Evolutionary conservation across 2,329 filamentous ascomycete genomes (phyloP).

Genomic region (Fusarium euwallaceae): DNA sequence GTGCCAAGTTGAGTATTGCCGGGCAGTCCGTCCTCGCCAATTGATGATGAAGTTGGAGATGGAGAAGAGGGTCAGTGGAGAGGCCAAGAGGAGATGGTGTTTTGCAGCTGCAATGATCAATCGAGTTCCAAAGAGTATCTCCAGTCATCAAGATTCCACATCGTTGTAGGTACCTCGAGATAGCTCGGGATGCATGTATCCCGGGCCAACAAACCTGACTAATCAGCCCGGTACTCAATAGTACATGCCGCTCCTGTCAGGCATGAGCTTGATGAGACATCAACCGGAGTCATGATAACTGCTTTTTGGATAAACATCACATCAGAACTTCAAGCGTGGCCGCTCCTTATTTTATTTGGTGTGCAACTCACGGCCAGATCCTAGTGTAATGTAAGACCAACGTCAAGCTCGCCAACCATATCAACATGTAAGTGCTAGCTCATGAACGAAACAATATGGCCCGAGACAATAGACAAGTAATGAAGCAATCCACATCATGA

Average conservation of each 20-base stretch:
- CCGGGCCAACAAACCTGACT: too few relatives aligned
- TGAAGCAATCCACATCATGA: not conserved
- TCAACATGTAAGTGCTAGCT: not conserved
- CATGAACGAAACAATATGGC: not conserved
- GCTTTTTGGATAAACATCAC: not conserved
- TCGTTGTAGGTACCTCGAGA: not conserved
- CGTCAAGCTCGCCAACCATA: not conserved
- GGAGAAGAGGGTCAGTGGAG: conserved; percentile 30
- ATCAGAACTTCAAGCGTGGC: not conserved
- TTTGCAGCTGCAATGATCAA: conserved; percentile 19
- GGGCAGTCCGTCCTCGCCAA: conserved; percentile 37
- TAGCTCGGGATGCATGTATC: not conserved
- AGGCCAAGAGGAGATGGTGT: conserved; percentile 19
- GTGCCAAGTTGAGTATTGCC: conserved; percentile 40
- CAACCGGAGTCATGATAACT: not conserved
- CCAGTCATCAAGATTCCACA: not conserved
- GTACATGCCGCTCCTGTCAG: not conserved
- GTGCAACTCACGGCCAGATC: not conserved
- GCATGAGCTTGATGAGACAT: not conserved
- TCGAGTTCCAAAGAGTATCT: not conserved
- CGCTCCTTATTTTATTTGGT: not conserved
- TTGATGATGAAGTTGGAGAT: conserved; percentile 23
- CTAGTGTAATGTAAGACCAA: not conserved
- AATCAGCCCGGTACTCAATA: too few relatives aligned
- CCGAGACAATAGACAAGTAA: not conserved